Evolutionary conservation across 148 eudicot species (phyloP).

Genomic region (Beta vulgaris): DNA sequence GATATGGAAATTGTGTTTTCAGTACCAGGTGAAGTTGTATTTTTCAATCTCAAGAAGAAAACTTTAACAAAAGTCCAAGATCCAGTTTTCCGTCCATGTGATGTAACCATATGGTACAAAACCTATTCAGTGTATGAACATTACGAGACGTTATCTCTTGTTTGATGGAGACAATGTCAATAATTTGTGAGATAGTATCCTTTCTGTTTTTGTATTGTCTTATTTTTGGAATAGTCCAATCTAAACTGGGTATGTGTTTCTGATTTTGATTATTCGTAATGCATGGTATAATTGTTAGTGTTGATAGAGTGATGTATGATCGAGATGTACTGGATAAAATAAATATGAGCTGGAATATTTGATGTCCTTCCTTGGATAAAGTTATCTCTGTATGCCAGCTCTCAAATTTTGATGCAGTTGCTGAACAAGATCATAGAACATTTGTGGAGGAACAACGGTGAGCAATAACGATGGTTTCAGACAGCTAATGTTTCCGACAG

Average conservation of each 20-base stretch:
- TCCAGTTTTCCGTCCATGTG: slow-evolving; percentile 10
- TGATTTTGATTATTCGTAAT: background rate
- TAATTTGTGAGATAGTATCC: background rate
- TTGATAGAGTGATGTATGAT: background rate
- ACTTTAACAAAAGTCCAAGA: background rate
- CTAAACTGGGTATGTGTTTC: background rate
- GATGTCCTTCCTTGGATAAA: background rate
- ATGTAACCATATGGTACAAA: slow-evolving; percentile 19
- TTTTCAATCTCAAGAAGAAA: slow-evolving; percentile 18
- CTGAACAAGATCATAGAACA: background rate
- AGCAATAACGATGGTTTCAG: background rate
- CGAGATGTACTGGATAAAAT: too few relatives aligned
- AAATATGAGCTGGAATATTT: background rate
- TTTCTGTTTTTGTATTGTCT: background rate
- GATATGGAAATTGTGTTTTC: slow-evolving; percentile 17
- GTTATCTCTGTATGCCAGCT: background rate
- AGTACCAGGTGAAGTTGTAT: slow-evolving; percentile 21
- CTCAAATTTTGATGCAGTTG: background rate
- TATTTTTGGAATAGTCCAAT: background rate
- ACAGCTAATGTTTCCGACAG: background rate
- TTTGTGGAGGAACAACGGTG: background rate
- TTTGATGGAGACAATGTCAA: slow-evolving; percentile 1
- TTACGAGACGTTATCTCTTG: slow-evolving; percentile 21
- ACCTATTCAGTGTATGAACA: slow-evolving; percentile 10
- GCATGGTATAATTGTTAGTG: background rate